Base-by-base conservation (phyloP, 2,329 filamentous ascomycete genomes). In the Colletotrichum chlorophyti region DNA sequence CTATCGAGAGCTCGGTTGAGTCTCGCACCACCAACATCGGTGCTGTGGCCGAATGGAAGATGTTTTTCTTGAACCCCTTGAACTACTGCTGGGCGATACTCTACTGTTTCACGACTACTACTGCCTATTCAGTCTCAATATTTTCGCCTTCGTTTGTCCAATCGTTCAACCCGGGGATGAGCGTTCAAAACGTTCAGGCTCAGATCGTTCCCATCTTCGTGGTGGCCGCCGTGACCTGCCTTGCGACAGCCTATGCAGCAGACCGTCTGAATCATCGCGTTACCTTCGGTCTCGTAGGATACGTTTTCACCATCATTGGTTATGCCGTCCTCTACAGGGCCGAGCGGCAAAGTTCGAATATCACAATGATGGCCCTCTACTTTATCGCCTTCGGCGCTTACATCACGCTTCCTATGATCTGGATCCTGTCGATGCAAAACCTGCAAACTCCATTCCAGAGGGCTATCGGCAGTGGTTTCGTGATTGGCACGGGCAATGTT, bases 401-500 rank as follows among this genome's bases (percentile, higher is more conserved):
- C 26, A 63, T 62, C 23, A 57, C 62, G 3, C 43, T 64, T 9
- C 58, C 63, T 1, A 64, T 64, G 63, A 57, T 64, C 21, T 64
- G 61, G 58, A 58, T 43, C 9, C 29, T 63, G 34, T 46, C 63
- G 3, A 52, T 62, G 32, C 48, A 63, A 8, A 63, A 63, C 35
- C 37, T 63, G 9, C 46, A 46, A 14, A 64, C 63, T 1, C 61
- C 63, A 3, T 64, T 64, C 14, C 63, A 64, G 35, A 52, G 61
- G 17, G 63, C 63, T 63, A 35, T 69, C 64, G 27, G 70, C 60
- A 15, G 60, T 62, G 40, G 76, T 69, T 38, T 79, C 72, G 29
- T 71, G 70, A 46, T 81, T 72, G 29, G 72, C 71, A 35, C 76
- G 72, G 62, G 76, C 71, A 38, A 76, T 71, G 41, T 75, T 7